Evolutionary conservation across 2,329 filamentous ascomycete species (phyloP).

Genomic region (Tolypocladium pustulatum): DNA sequence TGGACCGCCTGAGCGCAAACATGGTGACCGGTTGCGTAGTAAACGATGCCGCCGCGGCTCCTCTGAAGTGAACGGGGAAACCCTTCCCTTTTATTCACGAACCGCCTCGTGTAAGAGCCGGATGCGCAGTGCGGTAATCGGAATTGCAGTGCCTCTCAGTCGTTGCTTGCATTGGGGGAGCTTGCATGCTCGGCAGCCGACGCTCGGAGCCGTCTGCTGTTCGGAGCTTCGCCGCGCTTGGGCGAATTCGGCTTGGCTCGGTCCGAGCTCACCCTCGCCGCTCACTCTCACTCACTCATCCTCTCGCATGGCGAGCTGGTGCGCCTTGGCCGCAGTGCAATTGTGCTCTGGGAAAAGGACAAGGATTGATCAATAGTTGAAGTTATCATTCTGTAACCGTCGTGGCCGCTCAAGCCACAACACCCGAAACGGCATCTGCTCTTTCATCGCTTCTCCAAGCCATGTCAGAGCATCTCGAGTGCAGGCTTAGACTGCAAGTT

Average conservation of each 20-base stretch:
- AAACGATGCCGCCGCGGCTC: background rate
- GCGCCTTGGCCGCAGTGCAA: too few species aligned
- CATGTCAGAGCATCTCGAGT: background rate
- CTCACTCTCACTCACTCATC: too few species aligned
- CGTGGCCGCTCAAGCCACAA: too few species aligned
- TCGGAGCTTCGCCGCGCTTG: background rate
- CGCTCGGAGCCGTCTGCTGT: background rate
- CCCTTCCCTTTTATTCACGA: background rate
- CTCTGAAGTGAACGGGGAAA: background rate
- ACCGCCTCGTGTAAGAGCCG: background rate
- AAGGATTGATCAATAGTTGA: too few species aligned
- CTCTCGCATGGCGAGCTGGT: too few species aligned
- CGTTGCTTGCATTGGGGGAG: background rate
- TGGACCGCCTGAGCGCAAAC: conserved; percentile 25
- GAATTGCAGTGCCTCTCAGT: background rate
- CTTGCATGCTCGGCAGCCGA: background rate
- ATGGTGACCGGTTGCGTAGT: conserved; percentile 9
- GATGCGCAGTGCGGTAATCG: background rate
- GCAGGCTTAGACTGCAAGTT: background rate
- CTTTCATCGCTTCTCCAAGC: too few species aligned
- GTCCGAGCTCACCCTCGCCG: background rate
- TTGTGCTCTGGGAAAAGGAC: too few species aligned
- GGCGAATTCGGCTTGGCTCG: background rate
- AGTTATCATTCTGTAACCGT: too few species aligned
- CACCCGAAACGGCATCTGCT: too few species aligned